Conservation (phyloP, 2,329 filamentous ascomycete species). For the Scleromitrula shiraiana region DNA sequence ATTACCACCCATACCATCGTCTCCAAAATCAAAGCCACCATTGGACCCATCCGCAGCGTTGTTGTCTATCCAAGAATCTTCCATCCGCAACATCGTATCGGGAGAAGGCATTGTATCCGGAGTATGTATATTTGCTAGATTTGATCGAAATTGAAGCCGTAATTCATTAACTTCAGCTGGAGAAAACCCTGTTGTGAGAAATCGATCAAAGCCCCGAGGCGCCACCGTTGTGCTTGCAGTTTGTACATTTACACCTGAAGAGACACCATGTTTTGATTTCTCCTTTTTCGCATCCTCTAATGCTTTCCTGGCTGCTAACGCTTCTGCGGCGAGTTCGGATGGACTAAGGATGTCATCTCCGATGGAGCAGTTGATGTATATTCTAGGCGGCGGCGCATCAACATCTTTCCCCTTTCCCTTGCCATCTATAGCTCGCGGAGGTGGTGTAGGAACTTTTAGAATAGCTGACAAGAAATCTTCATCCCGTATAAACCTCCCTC, state of each 20-base stretch:
- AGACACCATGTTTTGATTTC: conserved; percentile 2
- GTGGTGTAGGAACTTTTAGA: conserved; percentile 54
- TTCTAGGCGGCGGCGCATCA: conserved; percentile 40
- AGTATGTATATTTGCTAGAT: conserved; percentile 74
- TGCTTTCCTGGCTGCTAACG: conserved; percentile 28
- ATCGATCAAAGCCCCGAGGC: conserved; percentile 79
- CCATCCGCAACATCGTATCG: conserved; percentile 64
- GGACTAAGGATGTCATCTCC: conserved; percentile 65
- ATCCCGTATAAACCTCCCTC: conserved; percentile 79
- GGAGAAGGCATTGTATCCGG: conserved; percentile 84
- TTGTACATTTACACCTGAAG: conserved; percentile 10
- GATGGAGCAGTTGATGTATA: conserved; percentile 93
- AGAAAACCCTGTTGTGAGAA: conserved; percentile 75
- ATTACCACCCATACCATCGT: conserved; percentile 35
- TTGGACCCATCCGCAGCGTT: conserved; percentile 37
- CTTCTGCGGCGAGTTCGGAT: conserved; percentile 62
- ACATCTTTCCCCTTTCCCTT: conserved; percentile 63
- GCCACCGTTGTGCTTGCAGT: conserved; percentile 37
- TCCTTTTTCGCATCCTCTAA: conserved; percentile 15
- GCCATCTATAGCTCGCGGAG: conserved; percentile 31
- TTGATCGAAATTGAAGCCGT: conserved; percentile 79
- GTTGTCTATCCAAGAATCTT: conserved; percentile 86
- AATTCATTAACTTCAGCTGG: conserved; percentile 75
- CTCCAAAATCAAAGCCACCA: conserved; percentile 31
- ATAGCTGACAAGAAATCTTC: conserved; percentile 57